Base-by-base conservation (phyloP, 2,329 filamentous ascomycete species). In the Pyrenophora graminea region DNA sequence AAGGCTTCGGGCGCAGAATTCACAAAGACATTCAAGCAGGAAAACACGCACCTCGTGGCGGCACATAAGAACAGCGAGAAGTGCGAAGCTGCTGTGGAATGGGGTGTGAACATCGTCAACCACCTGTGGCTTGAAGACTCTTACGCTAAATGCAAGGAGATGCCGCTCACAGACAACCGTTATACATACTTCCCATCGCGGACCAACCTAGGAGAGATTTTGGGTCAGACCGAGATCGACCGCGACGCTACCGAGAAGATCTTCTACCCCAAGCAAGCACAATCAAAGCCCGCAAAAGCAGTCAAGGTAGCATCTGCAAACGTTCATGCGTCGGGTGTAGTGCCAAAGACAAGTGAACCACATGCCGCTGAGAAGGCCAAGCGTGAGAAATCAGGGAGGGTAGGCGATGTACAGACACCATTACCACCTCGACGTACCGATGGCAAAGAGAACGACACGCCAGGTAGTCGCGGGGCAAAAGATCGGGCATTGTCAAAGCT, bases 51-150 rank as follows among this genome's bases (percentile, higher is more conserved):
- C 75, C 83, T 99, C 1, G 88, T 99, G 64, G 96, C 93, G 0
- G 94, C 94, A 4, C 89, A 96, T 63, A 85, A 87, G 51, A 85
- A 85, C 49, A 95, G 93, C 67, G 94, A 97, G 69, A 99, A 99
- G 74, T 97, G 90, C 71, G 86, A 88, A 32, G 94, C 94, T 1
- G 94, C 94, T 0, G 84, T 85, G 55, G 94, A 97, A 74, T 99
- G 94, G 94, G 88, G 88, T 45, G 87, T 97, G 47, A 79, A 91
- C 49, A 88, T 96, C 63, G 79, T 96, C 63, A 99, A 97, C 71
- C 94, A 99, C 70, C 80, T 99, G 1, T 99, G 94, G 94, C 82
- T 99, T 39, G 94, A 99, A 73, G 94, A 99, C 68, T 95, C 91
- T 73, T 99, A 97, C 68, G 91, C 93, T 1, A 91, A 89, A 69